Evolutionary conservation across 352 stramenopile genomes (phyloP), one percentile per base, ranked within the genome.

Genomic region (Pythium aristosporum): DNA sequence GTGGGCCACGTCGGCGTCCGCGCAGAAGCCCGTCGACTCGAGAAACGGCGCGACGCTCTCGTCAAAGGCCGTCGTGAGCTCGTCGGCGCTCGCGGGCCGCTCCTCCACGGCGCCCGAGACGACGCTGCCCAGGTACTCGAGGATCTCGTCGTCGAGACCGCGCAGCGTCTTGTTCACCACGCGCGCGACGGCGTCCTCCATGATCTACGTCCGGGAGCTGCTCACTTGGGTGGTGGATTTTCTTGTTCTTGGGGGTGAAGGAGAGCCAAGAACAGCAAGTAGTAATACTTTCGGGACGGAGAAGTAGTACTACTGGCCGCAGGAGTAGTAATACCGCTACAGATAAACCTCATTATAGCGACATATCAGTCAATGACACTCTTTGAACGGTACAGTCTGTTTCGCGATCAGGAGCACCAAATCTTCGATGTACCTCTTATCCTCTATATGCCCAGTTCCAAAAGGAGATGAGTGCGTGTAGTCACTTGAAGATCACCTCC

Each of bases 41-140:
- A 94, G 63, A 63, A 94, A 94, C 11, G 83, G 85, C 59, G 82
- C 77, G n/a, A 91, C 74, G 61, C 65, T 88, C 59, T 88, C 77
- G 15, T 71, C 52, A 21, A 94, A 66, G 39, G 73, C 54, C n/a
- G 66, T 43, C 25, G 72, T 65, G 21, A 91, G 72, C 44, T 76
- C 67, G 6, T 76, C 65, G 9, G 62, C 68, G 44, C 75, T 69
- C 10, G 52, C 53, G 2, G 77, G 79, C 0, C 69, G 49, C 37
- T 83, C 68, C 34, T 88, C 79, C 34, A 87, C 57, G 37, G 83
- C 72, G 57, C 75, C 70, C 3, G 63, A 57, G 32, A 94, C 78
- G 2, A 89, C 76, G 44, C 80, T 81, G 53, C 64, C 71, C 15
- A 94, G 58, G 65, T 91, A 94, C 70, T 88, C 79, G 46, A 90